Evolutionary conservation across 2,329 filamentous ascomycete genomes (phyloP), one percentile per base, ranked within the genome.

Genomic region (Ciborinia camelliae): DNA sequence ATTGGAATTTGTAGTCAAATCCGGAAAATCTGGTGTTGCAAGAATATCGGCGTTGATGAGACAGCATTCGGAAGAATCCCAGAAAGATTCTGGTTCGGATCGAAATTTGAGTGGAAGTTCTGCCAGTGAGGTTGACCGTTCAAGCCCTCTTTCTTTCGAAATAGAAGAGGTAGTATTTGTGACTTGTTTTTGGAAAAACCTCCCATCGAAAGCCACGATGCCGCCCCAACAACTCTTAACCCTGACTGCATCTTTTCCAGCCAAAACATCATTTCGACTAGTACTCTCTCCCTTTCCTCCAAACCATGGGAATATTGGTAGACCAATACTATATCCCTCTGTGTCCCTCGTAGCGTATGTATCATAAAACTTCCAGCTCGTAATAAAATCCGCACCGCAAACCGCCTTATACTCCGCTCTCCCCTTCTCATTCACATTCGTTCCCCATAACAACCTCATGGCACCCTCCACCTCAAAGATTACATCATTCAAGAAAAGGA

Each of bases 191-290:
- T 86, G 84, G 54, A 89, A 84, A 75, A 83, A 86, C 54, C 77
- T 77, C 1, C 84, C 86, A 72, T 88, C 82, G 75, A 87, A 87
- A 2, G 85, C 85, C 2, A 86, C 87, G 84, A 92, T 91, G 28
- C 90, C 90, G 61, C 89, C 88, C 90, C 90, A 92, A 76, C 90
- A 92, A 68, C 86, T 87, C 70, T 83, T 84, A 1, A 92, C 89
- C 10, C 86, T 82, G 1, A 92, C 89, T 0, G 88, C 84, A 69
- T 88, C 85, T 45, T 75, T 81, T 63, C 85, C 83, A 0, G 78
- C 78, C 1, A 90, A 75, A 23, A 91, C 86, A 73, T 90, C 88
- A 5, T 80, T 78, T 52, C 89, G 81, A 45, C 82, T 86, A n/a
- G 77, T 77, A 0, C 79, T 85, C 18, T 81, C 74, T 1, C 84